Evolutionary conservation across 177 flowering plant genomes (phyloP).

Genomic region (Tripterygium wilfordii): DNA sequence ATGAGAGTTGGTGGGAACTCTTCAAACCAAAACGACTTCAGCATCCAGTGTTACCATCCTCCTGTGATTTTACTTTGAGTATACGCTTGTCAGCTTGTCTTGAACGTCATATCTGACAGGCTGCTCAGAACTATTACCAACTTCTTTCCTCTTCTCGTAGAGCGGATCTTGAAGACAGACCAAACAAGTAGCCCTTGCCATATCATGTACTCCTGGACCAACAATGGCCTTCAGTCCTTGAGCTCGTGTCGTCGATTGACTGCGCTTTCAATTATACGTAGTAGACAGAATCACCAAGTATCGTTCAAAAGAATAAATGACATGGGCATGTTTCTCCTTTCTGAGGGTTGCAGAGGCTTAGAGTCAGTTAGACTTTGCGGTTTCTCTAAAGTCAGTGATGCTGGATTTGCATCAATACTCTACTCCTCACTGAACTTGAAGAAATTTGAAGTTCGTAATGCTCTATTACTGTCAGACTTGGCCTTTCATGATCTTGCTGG

Average conservation of each 20-base stretch:
- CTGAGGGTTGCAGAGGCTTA: constrained; percentile 32
- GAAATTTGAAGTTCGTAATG: constrained; percentile 36
- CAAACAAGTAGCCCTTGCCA: constrained; percentile 16
- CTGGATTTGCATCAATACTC: constrained; percentile 42
- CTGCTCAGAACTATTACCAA: constrained; percentile 22
- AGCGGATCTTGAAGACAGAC: constrained; percentile 41
- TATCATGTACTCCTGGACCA: constrained; percentile 29
- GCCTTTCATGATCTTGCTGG: constrained; percentile 28
- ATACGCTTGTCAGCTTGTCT: constrained; percentile 25
- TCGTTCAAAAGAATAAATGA: constrained; percentile 37
- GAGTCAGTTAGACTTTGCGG: constrained; percentile 40
- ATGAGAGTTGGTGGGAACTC: constrained; percentile 2
- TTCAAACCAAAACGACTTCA: neutral
- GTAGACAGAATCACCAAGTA: constrained; percentile 15
- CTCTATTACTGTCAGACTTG: constrained; percentile 33
- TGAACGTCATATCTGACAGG: constrained; percentile 33
- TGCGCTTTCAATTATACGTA: constrained; percentile 31
- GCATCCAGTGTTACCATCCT: constrained; percentile 2
- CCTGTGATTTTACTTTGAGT: constrained; percentile 16
- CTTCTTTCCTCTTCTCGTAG: constrained; percentile 23
- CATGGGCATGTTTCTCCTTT: constrained; percentile 40
- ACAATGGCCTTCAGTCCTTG: constrained; percentile 34
- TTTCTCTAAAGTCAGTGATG: constrained; percentile 47
- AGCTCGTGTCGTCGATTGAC: constrained; percentile 22
- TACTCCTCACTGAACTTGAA: constrained; percentile 30